Base-by-base conservation (phyloP, 129 eudicot genomes). In the Solidago caesia region DNA sequence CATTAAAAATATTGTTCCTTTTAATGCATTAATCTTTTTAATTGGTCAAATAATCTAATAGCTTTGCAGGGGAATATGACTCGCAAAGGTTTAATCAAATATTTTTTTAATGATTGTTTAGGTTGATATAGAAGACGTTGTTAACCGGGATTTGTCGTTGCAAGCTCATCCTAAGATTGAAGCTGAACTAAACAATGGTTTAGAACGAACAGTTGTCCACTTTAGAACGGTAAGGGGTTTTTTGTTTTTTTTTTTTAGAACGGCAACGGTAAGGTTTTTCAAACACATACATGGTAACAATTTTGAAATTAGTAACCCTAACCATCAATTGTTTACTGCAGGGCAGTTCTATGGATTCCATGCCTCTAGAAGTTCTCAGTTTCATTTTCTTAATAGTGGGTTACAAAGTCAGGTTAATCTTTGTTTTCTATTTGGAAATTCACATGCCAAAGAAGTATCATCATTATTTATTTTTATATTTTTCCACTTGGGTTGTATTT, bases 331-430 rank as follows among this genome's bases (percentile, higher is more conserved):
- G 51, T 49, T 68, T 79, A 62, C 6, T 76, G 63, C 85, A 95
- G 99, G 99, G 74, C 86, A 91, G 63, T 95, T 91, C 71, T 91
- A 82, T 78, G 99, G 99, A 43, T 95, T 95, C 80, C 87, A 84
- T 87, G 97, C 97, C 72, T 95, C 99, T 47, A 87, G 87, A 80
- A 91, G 92, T 66, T 87, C 96, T 68, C 97, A 89, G 64, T 95
- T 85, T 78, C 85, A 86, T 27, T 49, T 79, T 72, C 69, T 58
- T 84, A 75, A 76, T 79, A 70, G 84, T 12, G 75, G 73, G 96
- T 96, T 91, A 84, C 59, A 79, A 67, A 63, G 59, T 49, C 75
- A 72, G 66, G 53, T 78, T 73, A n/a, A 44, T 67, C 25, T 26
- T 44, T 73, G 27, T 68, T n/a, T 33, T 63, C 43, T 39, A 56